A percentile compares a stretch with the other conserved stretches of the same genome.
These are phyloP conservation scores for Globisporangium polare DNA, from an alignment of 352 stramenopile species.

Conservation along the genomic window DNA sequence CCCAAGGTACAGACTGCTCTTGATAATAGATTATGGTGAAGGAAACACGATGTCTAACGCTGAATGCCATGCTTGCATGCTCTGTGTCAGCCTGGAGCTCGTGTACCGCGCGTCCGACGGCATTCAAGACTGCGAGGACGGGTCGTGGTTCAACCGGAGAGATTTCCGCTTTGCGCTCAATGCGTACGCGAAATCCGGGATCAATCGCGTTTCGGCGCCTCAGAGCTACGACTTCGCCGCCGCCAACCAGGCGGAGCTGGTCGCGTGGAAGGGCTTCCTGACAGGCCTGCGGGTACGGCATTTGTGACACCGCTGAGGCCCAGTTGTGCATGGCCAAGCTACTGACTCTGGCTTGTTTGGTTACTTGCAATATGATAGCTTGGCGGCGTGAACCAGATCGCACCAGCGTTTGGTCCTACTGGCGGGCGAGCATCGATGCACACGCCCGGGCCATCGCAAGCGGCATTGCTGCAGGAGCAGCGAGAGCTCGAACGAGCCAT, in stretches of 20 bases:
- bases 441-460: slow-evolving; percentile 5
- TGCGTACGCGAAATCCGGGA: slow-evolving; percentile 55
- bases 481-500: slow-evolving; percentile 53
- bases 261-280: slow-evolving; percentile 72
- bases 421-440: slow-evolving; percentile 4
- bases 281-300: slow-evolving; percentile 49
- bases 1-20: slow-evolving; percentile 30
- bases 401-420: slow-evolving; percentile 19
- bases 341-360: neutral
- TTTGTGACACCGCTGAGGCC: too few relatives aligned
- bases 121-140: slow-evolving; percentile 46
- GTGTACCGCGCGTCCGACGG: slow-evolving; percentile 59
- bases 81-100: slow-evolving; percentile 35
- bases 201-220: slow-evolving; percentile 57
- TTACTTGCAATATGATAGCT: slow-evolving; percentile 10
- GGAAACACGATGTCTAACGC: neutral
- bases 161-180: slow-evolving; percentile 66
- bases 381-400: slow-evolving; percentile 21
- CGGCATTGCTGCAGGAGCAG: slow-evolving; percentile 42
- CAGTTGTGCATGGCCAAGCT: neutral
- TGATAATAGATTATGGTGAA: neutral
- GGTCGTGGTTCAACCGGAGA: slow-evolving; percentile 65
- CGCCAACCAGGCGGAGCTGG: slow-evolving; percentile 47
- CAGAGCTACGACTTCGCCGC: slow-evolving; percentile 65
- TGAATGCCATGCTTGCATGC: neutral